Evolutionary conservation across 305 asterid genomes (phyloP).

Genomic region (Fraxinus angustifolia): DNA sequence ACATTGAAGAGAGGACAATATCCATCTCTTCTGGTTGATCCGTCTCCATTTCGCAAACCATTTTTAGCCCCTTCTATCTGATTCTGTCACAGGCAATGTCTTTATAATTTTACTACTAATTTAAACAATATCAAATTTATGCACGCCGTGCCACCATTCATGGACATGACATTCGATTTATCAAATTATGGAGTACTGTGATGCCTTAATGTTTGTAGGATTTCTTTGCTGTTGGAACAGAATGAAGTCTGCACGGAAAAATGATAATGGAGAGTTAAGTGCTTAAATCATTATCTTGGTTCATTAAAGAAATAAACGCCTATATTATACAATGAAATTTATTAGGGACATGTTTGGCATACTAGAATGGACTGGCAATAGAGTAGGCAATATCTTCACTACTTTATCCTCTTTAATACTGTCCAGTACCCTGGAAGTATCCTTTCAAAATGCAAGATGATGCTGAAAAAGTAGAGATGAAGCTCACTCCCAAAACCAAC

Average conservation of each 20-base stretch:
- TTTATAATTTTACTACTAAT: not conserved
- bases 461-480: not conserved
- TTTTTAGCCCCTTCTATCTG: conserved; percentile 6
- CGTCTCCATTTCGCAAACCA: conserved; percentile 76
- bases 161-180: not conserved
- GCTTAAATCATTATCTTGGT: not conserved
- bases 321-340: not conserved
- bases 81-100: conserved; percentile 12
- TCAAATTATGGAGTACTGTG: not conserved
- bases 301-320: not conserved
- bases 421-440: not conserved
- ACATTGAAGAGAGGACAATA: conserved; percentile 79
- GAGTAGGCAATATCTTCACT: not conserved
- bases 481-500: not conserved
- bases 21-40: conserved; percentile 72
- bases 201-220: conserved; percentile 4
- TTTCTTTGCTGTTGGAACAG: not conserved
- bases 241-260: conserved; percentile 18
- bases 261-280: not conserved
- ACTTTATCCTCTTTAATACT: not conserved
- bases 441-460: not conserved
- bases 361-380: not conserved
- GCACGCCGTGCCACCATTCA: not conserved
- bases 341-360: not conserved
- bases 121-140: not conserved